Evolutionary conservation across 176 grass and related monocot species (phyloP), one percentile per base, ranked within the genome.

Genomic region (Rhynchospora breviuscula): DNA sequence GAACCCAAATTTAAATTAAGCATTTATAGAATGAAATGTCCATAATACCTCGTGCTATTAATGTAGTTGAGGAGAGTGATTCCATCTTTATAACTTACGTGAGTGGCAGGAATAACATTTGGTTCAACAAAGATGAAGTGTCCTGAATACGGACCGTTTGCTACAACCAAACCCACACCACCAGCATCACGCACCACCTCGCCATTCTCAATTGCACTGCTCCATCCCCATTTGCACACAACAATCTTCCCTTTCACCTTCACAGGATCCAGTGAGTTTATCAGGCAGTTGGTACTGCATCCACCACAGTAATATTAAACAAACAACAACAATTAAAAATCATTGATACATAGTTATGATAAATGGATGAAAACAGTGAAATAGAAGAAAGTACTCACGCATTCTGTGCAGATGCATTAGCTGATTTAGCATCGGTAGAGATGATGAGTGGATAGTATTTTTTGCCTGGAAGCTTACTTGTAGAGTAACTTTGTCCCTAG

Each of bases 51-150:
- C 0, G 21, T 81, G 1, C 76, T 74, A 9, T 90, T 92, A 10
- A 93, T 44, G 77, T 89, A 89, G 3, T 82, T 62, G 0, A 93
- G 33, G 0, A 95, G 69, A 1, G 64, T 19, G 1, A 87, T 3
- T 5, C 93, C 89, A 18, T 93, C 93, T 3, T 87, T 45, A 21
- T 95, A 93, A 31, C 84, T 86, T 57, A 99, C 82, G 85, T 95
- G 96, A 3, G 91, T 93, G n/a, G 91, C 96, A 51, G 96, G 96
- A 64, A 99, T 89, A 72, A 93, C 93, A 88, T 99, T 93, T 2
- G 93, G 85, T 23, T 99, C 96, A 78, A 93, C 89, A 49, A 95
- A 89, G 46, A 99, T 44, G 80, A 95, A 93, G 47, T 99, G 93
- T 25, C 96, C 96, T 15, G 89, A 89, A 18, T 69, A 47, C 60